Conservation (phyloP, 108 stramenopile species). For the Chaetoceros muelleri region DNA sequence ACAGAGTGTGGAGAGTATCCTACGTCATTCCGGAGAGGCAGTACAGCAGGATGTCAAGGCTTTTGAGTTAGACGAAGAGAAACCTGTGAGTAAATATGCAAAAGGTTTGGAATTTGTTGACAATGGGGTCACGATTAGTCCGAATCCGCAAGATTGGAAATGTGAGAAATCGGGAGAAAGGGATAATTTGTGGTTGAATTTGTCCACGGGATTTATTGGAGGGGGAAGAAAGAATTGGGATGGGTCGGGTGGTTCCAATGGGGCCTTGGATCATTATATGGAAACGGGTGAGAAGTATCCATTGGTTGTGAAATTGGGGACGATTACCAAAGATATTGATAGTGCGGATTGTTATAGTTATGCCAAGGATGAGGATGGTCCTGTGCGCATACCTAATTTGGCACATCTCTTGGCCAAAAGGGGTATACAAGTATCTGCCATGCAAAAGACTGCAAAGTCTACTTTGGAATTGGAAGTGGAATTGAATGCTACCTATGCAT, state of each 20-base stretch:
- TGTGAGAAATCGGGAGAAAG: conserved; percentile 60
- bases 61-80: conserved; percentile 75
- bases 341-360: conserved; percentile 96
- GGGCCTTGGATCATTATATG: conserved; percentile 91
- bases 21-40: conserved; percentile 78
- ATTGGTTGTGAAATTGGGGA: conserved; percentile 96
- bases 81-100: conserved; percentile 59
- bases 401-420: conserved; percentile 82
- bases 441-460: conserved; percentile 95
- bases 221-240: conserved; percentile 98
- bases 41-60: conserved; percentile 66
- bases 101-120: conserved; percentile 60
- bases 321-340: conserved; percentile 83
- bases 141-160: conserved; percentile 63
- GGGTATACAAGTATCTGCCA: conserved; percentile 72
- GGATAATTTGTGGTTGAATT: conserved; percentile 98
- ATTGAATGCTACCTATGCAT: conserved; percentile 89
- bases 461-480: conserved; percentile 97
- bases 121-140: conserved; percentile 59
- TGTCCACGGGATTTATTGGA: conserved; percentile 92
- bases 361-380: conserved; percentile 95
- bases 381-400: conserved; percentile 92
- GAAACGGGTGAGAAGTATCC: conserved; percentile 88
- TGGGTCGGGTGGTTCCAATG: conserved; percentile 91
- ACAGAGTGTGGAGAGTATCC: conserved; percentile 66